Percentiles rank a stretch among this genome's conserved stretches.
Conservation (phyloP, 78 protist species). For the Dictyostelium capitatum region DNA sequence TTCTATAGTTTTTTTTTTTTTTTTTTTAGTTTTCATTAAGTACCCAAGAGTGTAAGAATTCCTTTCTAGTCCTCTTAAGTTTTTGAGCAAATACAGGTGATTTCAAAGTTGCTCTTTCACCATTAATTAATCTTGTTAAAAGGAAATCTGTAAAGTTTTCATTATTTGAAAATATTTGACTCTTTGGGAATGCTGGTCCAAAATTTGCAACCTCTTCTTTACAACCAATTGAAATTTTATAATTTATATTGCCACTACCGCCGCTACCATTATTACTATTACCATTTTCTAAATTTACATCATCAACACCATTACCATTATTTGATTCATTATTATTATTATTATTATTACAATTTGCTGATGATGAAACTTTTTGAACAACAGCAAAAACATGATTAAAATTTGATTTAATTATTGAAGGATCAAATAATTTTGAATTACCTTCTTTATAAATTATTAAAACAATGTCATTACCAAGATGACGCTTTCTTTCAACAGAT, state of each 20-base stretch:
- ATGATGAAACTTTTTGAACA: slow-evolving; percentile 33
- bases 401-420: slow-evolving; percentile 73
- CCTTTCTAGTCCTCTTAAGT: slow-evolving; percentile 69
- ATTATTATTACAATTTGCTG: not conserved
- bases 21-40: not conserved
- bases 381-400: slow-evolving; percentile 85
- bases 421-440: slow-evolving; percentile 33
- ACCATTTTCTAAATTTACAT: not conserved
- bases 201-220: slow-evolving; percentile 54
- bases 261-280: not conserved
- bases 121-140: slow-evolving; percentile 63
- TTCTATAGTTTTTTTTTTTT: not conserved
- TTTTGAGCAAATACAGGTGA: slow-evolving; percentile 81
- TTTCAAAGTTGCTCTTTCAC: slow-evolving; percentile 71
- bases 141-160: slow-evolving; percentile 46
- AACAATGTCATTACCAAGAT: slow-evolving; percentile 89
- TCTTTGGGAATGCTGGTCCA: slow-evolving; percentile 75
- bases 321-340: not conserved
- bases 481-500: slow-evolving; percentile 87
- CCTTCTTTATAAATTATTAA: slow-evolving; percentile 85
- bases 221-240: slow-evolving; percentile 43
- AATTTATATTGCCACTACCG: not conserved
- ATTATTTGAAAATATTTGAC: slow-evolving; percentile 22
- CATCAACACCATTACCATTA: not conserved
- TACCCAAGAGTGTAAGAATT: slow-evolving; percentile 71